Base-by-base conservation (phyloP, 2,329 filamentous ascomycete species). In the Fusarium hostae region DNA sequence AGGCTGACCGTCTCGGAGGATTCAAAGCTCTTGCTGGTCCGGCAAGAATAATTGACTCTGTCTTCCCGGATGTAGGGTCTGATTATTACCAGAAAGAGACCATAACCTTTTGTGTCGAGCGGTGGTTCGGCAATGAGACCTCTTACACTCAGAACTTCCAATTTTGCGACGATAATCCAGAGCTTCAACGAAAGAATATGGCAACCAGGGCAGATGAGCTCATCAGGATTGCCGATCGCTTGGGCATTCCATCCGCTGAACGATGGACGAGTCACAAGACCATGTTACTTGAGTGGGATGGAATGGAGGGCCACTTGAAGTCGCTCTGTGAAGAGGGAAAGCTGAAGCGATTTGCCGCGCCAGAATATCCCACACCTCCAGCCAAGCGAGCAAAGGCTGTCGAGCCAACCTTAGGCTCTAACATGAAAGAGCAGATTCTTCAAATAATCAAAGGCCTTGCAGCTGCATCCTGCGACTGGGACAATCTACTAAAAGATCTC, bases 1-100 rank as follows among this genome's bases (percentile, higher is more conserved):
- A 5, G 1, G 28, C 43, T 11, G 3, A 7, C 2, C 3, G 9
- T 0, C 1, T 22, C 4, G 9, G 5, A 7, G 6, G 3, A 0
- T 16, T 16, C 5, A 50, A 30, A 22, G 18, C 35, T 24, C 6
- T 62, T 24, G 50, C 43, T 1, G 43, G 43, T 0, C 1, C 20
- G 2, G 43, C 59, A 12, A 48, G 28, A 5, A 6, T 2, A 1
- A 20, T 62, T 8, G 35, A 30, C 2, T 18, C 9, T 12, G 4
- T 48, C 7, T 50, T 50, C 3, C 41, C 15, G 1, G 18, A 40
- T 4, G 1, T 40, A 6, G 15, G 18, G 5, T 32, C 41, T 3
- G 15, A 44, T 5, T 32, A 44, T 16, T 47, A n/a, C 16, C 5
- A 47, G 2, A 18, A 15, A 5, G 12, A 56, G 13, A 7, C 5